phyloP scores from a whole-genome alignment of 108 stramenopile genomes.

The Skeletonema grethae region DNA sequence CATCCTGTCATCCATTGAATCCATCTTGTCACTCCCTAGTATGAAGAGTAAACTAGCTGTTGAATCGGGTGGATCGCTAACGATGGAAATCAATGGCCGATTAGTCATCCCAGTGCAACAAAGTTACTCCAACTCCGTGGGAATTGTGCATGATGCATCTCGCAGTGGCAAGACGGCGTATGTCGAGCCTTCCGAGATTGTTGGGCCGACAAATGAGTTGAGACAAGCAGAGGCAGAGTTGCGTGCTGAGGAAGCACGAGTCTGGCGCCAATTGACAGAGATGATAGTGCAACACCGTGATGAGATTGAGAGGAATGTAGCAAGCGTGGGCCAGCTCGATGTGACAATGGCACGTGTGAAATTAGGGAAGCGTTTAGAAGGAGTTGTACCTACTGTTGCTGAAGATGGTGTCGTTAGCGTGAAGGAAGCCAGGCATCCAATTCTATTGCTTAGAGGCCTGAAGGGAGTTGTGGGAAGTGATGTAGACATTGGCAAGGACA shows the following conservation, averaged over 20 bases:
- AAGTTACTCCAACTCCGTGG: slow-evolving; percentile 57
- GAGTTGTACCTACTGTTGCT: slow-evolving; percentile 78
- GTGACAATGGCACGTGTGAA: slow-evolving; percentile 67
- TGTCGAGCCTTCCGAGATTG: slow-evolving; percentile 89
- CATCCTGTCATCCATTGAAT: slow-evolving; percentile 66
- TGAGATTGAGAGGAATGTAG: slow-evolving; percentile 53
- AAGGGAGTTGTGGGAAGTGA: slow-evolving; percentile 86
- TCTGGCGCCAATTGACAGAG: slow-evolving; percentile 72
- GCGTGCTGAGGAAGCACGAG: slow-evolving; percentile 75
- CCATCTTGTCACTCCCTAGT: slow-evolving; percentile 56
- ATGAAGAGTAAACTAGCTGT: slow-evolving; percentile 70
- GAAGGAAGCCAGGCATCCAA: slow-evolving; percentile 86
- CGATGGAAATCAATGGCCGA: slow-evolving; percentile 68
- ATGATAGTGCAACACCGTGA: slow-evolving; percentile 54
- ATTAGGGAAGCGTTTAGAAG: slow-evolving; percentile 69
- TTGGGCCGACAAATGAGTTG: slow-evolving; percentile 91
- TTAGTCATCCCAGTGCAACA: slow-evolving; percentile 73
- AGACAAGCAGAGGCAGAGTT: slow-evolving; percentile 71
- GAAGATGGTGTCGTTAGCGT: slow-evolving; percentile 82
- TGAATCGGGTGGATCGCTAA: slow-evolving; percentile 73
- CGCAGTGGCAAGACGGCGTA: slow-evolving; percentile 91
- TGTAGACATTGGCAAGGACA: slow-evolving; percentile 73
- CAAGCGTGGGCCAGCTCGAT: slow-evolving; percentile 78
- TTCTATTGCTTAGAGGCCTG: slow-evolving; percentile 73
- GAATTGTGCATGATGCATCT: slow-evolving; percentile 89